A percentile compares a stretch with the other conserved stretches of the same genome.
These are phyloP conservation scores for Orbilia quercus DNA, from an alignment of 2,329 filamentous ascomycete genomes.

Conservation along the genomic window DNA sequence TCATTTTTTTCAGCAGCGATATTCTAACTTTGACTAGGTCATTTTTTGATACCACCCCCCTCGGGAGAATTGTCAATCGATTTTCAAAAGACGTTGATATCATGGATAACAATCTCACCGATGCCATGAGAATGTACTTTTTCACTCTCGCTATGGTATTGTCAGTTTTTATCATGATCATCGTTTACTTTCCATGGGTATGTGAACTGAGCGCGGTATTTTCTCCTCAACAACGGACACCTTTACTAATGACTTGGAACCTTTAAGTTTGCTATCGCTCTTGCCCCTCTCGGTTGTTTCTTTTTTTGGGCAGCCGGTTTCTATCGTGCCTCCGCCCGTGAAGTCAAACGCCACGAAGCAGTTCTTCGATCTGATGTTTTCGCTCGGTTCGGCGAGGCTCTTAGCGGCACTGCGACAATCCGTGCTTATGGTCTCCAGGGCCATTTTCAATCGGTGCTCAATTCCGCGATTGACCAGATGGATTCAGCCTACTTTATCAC, in stretches of 20 bases:
- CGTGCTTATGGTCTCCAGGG: conserved; percentile 85
- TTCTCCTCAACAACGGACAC: conserved; percentile 84
- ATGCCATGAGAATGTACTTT: conserved; percentile 96
- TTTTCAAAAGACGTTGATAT: conserved; percentile 96
- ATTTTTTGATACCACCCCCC: conserved; percentile 96
- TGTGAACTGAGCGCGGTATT: conserved; percentile 97
- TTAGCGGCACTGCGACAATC: conserved; percentile 85
- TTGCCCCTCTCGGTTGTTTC: conserved; percentile 76
- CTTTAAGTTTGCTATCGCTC: conserved; percentile 81
- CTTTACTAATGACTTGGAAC: conserved; percentile 87
- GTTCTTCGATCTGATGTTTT: conserved; percentile 88
- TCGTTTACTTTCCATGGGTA: conserved; percentile 80
- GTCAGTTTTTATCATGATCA: conserved; percentile 81
- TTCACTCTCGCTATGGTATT: conserved; percentile 83
- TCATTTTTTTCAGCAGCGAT: conserved; percentile 59
- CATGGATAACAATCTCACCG: conserved; percentile 92
- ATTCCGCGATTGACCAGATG: conserved; percentile 85
- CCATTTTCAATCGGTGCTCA: conserved; percentile 77
- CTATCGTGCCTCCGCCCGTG: conserved; percentile 89
- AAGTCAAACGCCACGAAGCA: conserved; percentile 93
- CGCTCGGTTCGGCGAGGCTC: conserved; percentile 88
- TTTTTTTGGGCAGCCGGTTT: conserved; percentile 87
- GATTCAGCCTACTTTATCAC: conserved; percentile 93
- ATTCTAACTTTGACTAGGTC: conserved; percentile 83
- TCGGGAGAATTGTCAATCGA: conserved; percentile 94